Conservation (phyloP, 2,329 filamentous ascomycete genomes). For the Hymenoscyphus salicellus region DNA sequence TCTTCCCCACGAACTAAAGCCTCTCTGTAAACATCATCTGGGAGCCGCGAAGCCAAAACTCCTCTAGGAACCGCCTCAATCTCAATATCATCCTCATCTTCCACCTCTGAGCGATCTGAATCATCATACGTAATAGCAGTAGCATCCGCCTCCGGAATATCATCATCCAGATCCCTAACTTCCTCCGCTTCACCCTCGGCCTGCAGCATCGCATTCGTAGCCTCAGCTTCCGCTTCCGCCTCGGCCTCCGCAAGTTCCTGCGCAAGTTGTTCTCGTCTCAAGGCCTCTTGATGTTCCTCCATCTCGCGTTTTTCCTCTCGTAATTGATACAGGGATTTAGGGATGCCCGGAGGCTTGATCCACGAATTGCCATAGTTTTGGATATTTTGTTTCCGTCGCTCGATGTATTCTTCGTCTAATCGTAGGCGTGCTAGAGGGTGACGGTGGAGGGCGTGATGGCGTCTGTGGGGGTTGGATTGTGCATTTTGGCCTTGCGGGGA, state of each 20-base stretch:
- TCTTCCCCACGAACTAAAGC: conserved; percentile 53
- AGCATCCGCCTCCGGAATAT: conserved; percentile 62
- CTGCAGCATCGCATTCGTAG: conserved; percentile 40
- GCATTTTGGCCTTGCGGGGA: conserved; percentile 24
- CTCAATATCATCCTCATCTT: conserved; percentile 34
- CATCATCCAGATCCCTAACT: conserved; percentile 65
- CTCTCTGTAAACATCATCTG: conserved; percentile 61
- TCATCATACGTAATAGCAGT: conserved; percentile 37
- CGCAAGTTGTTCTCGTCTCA: conserved; percentile 67
- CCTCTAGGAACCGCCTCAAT: conserved; percentile 33
- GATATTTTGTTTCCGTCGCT: conserved; percentile 75
- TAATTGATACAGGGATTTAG: conserved; percentile 86
- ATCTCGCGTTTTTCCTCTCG: conserved; percentile 86
- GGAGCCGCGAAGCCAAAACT: conserved; percentile 43
- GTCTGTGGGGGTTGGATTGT: conserved; percentile 34
- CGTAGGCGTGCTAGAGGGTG: conserved; percentile 66
- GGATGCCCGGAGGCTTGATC: conserved; percentile 83
- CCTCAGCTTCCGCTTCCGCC: conserved; percentile 40
- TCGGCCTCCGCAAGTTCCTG: conserved; percentile 72
- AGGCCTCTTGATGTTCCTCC: conserved; percentile 75
- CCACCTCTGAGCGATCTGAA: conserved; percentile 28
- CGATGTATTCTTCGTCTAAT: conserved; percentile 73
- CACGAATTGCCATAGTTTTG: conserved; percentile 84
- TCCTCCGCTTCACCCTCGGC: conserved; percentile 44
- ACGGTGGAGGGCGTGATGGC: conserved; percentile 49